Base-by-base conservation (phyloP, 441 rosid species). In the Capsella rubella region DNA sequence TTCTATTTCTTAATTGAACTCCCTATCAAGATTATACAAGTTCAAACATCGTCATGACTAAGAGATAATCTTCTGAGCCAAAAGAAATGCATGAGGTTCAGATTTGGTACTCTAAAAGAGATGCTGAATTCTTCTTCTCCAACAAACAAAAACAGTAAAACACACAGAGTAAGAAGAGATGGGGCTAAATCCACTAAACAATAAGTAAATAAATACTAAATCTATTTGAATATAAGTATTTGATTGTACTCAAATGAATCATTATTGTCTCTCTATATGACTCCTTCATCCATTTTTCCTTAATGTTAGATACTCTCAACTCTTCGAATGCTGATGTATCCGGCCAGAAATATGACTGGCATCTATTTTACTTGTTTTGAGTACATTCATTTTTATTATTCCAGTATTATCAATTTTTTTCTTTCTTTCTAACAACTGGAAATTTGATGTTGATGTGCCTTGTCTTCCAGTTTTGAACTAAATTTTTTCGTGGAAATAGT, bases 1-100 rank as follows among this genome's bases (percentile, higher is more conserved):
- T 69, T 57, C 64, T 67, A 76, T 63, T 40, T 69, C 76, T 50
- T 68, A 60, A 31, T 50, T 68, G 45, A 35, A 16, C 21, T 51
- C 47, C 51, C n/a, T 40, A 6, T 4, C 6, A 4, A 51, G 47
- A 58, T 18, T 35, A 65, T 28, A 28, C 29, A 39, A 29, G 29
- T 50, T 18, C 27, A 37, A 51, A 37, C 52, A 57, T 52, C 27
- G 9, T 34, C 43, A 27, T 12, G 46, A 27, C 8, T 55, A 73
- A 64, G 21, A 64, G 58, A 39, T n/a, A 2, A 35, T 73, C 7
- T 15, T 45, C 64, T 45, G 15, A 34, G 57, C 45, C 53, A 51
- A n/a, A 43, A 63, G 9, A 45, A 45, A 25, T 64, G 39, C 28
- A 64, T 12, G 0, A 73, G 13, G 64, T 47, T 53, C 42, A 25